Evolutionary conservation across 2,329 filamentous ascomycete species (phyloP).

Genomic region (Pyrenophora tritici-repentis): DNA sequence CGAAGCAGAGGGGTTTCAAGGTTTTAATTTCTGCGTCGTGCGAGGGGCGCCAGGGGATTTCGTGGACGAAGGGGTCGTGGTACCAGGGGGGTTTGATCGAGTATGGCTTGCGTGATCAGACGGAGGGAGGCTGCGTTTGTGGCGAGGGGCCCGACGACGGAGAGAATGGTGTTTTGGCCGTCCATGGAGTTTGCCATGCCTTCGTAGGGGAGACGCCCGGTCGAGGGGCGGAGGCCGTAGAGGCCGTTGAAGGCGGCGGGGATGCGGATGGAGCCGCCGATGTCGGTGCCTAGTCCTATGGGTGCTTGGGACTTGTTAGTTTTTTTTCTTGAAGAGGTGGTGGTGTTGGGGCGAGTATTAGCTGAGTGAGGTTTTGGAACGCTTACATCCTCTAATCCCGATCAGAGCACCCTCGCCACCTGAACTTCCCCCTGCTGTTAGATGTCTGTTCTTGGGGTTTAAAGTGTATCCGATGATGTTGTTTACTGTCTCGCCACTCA

Average conservation of each 20-base stretch:
- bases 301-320: conserved; percentile 39
- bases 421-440: conserved; percentile 61
- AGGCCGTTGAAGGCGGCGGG: conserved; percentile 64
- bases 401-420: conserved; percentile 66
- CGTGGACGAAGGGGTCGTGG: conserved; percentile 66
- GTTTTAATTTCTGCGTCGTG: conserved; percentile 36
- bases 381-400: conserved; percentile 55
- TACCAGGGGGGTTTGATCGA: conserved; percentile 69
- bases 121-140: conserved; percentile 60
- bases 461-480: conserved; percentile 64
- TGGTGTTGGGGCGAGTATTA: neutral
- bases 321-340: too few species aligned
- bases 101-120: conserved; percentile 61
- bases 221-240: conserved; percentile 59
- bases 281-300: conserved; percentile 63
- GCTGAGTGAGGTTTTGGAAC: neutral
- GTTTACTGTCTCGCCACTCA: conserved; percentile 64
- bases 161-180: conserved; percentile 67
- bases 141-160: conserved; percentile 67
- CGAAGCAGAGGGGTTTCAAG: conserved; percentile 35
- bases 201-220: conserved; percentile 55
- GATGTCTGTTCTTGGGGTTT: conserved; percentile 62
- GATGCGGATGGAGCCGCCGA: conserved; percentile 62
- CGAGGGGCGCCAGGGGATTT: conserved; percentile 66
- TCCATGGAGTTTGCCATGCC: conserved; percentile 64